Evolutionary conservation across 164 flowering plant genomes (phyloP), one percentile per base, ranked within the genome.

Genomic region (Aristolochia fimbriata): DNA sequence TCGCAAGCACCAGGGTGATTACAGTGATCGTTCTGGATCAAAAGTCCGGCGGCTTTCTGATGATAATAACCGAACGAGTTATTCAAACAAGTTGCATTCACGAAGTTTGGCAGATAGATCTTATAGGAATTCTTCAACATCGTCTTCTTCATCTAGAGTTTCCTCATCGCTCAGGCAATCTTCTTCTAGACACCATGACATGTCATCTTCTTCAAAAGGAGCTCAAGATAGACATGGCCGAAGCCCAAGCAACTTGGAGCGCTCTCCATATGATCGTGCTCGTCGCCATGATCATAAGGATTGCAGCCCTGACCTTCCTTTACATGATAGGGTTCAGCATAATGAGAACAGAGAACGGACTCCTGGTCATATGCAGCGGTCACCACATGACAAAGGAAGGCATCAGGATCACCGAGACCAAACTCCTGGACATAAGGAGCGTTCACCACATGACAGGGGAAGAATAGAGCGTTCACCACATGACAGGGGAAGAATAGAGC

Each of bases 21-120:
- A 57, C 59, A 74, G 71, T 57, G 96, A 86, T 51, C 75, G 76
- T 60, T 49, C 74, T 1, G 74, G 73, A 23, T 67, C 79, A 0
- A 93, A 90, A 70, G 79, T 78, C 67, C 60, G 96, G 68, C 80
- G 84, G 70, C 65, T 84, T 66, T 78, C 81, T 51, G 88, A 80
- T 61, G 89, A 84, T 48, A 58, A 62, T 41, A 51, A 33, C 47
- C 85, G 81, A 6, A 10, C 80, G 53, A 67, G 68, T 13, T 71
- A 78, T 62, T 37, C 73, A 10, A 68, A 72, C 30, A 95, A 87
- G 53, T 77, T 78, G 52, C 65, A 71, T 68, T 77, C 84, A 27
- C 80, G 73, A 22, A 65, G 63, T 15, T 77, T 81, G 51, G 71
- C 63, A 56, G 96, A 87, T 70, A 82, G 87, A 63, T 69, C 79